A percentile compares a stretch with the other conserved stretches of the same genome.
These are phyloP conservation scores for Tolypocladium inflatum DNA, from an alignment of 2,329 filamentous ascomycete genomes.

Conservation along the genomic window DNA sequence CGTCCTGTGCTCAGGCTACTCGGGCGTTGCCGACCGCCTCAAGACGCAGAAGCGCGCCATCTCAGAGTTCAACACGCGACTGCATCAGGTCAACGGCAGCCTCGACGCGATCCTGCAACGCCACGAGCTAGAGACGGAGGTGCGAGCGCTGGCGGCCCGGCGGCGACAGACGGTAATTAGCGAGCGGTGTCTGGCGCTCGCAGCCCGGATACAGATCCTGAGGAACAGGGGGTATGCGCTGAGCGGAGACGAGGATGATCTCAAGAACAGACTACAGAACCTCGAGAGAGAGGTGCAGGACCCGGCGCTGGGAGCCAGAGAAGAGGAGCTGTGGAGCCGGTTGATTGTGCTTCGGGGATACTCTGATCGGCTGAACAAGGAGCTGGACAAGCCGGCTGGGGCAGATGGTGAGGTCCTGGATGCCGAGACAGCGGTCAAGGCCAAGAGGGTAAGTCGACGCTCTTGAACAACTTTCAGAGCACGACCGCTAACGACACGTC, in stretches of 20 bases:
- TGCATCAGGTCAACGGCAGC: conserved; percentile 72
- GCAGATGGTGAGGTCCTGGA: conserved; percentile 49
- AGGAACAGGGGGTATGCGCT: conserved; percentile 75
- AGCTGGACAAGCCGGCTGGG: conserved; percentile 59
- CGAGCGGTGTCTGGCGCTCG: conserved; percentile 63
- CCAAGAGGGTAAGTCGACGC: conserved; percentile 55
- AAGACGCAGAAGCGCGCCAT: conserved; percentile 63
- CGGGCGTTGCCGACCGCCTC: conserved; percentile 61
- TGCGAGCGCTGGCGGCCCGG: conserved; percentile 62
- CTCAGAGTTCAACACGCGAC: conserved; percentile 56
- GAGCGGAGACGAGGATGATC: conserved; percentile 68
- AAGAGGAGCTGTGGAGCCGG: conserved; percentile 80
- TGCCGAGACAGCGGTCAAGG: conserved; percentile 60
- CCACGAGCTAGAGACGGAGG: conserved; percentile 68
- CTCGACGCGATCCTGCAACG: conserved; percentile 63
- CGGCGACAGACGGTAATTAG: conserved; percentile 64
- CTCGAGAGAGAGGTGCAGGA: conserved; percentile 65
- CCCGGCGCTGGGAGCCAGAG: conserved; percentile 62
- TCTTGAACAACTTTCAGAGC: neutral
- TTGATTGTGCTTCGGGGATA: conserved; percentile 67
- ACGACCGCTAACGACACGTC: conserved; percentile 6
- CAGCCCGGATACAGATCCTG: conserved; percentile 71
- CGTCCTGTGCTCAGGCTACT: conserved; percentile 65
- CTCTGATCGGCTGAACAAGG: conserved; percentile 60
- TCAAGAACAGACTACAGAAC: conserved; percentile 60